phyloP scores from a whole-genome alignment of 2,329 filamentous ascomycete genomes.

The Nothomitra cinnamomea region DNA sequence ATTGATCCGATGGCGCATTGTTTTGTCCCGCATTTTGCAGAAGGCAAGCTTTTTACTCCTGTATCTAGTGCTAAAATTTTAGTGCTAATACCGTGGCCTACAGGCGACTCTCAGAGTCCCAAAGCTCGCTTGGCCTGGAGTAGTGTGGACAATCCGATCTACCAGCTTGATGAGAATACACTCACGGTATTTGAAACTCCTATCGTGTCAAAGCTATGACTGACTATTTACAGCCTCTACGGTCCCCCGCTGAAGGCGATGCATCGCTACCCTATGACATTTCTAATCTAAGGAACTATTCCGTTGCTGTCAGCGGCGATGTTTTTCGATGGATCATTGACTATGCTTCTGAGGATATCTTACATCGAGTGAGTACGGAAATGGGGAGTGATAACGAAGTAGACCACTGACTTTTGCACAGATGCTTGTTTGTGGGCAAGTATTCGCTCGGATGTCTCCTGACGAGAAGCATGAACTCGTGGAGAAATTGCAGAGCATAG shows the following conservation, averaged over 20 bases:
- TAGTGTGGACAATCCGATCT: constrained; percentile 74
- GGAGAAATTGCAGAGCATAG: constrained; percentile 90
- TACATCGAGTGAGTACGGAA: constrained; percentile 41
- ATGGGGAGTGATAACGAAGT: not conserved
- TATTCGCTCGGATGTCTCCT: constrained; percentile 96
- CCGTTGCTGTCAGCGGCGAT: constrained; percentile 77
- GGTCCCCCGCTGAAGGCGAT: constrained; percentile 54
- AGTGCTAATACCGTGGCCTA: constrained; percentile 7
- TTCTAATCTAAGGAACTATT: constrained; percentile 67
- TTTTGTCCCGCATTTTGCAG: constrained; percentile 76
- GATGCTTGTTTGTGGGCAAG: constrained; percentile 81
- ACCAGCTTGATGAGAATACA: constrained; percentile 61
- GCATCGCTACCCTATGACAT: constrained; percentile 75
- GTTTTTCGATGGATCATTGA: constrained; percentile 95
- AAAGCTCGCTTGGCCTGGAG: constrained; percentile 71
- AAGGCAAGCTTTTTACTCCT: constrained; percentile 35
- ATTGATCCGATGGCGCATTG: constrained; percentile 71
- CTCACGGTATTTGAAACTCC: constrained; percentile 37
- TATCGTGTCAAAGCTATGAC: not conserved
- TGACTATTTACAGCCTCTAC: constrained; percentile 39
- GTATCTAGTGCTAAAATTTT: not conserved
- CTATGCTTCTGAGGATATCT: constrained; percentile 63
- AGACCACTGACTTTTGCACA: constrained; percentile 21
- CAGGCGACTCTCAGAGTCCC: constrained; percentile 55
- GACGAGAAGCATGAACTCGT: constrained; percentile 97